A percentile compares a stretch with the other conserved stretches of the same genome.
phyloP scores from a whole-genome alignment of 2,329 filamentous ascomycete genomes.

The Sphaceloma murrayae region DNA sequence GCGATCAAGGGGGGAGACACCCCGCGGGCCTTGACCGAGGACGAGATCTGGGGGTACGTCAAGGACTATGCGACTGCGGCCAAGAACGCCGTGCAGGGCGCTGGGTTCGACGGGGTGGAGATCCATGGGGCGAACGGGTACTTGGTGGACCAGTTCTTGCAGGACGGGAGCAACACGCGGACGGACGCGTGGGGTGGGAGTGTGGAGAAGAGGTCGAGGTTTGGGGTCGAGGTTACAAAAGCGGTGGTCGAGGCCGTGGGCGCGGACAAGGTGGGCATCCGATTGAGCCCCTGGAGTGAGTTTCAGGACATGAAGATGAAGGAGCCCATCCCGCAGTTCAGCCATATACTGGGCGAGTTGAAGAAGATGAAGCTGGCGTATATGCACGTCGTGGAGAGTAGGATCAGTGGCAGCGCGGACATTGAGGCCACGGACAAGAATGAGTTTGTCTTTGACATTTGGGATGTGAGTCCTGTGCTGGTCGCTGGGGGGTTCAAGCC shows the following conservation, averaged over 20 bases:
- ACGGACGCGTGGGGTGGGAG: conserved; percentile 41
- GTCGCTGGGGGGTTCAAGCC: conserved; percentile 36
- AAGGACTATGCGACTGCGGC: conserved; percentile 36
- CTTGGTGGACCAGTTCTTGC: conserved; percentile 56
- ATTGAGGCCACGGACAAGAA: conserved; percentile 33
- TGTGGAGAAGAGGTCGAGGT: conserved; percentile 41
- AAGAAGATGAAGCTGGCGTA: conserved; percentile 49
- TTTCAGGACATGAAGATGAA: conserved; percentile 57
- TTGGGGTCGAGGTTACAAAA: conserved; percentile 45
- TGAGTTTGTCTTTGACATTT: conserved; percentile 39
- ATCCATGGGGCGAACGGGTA: conserved; percentile 43
- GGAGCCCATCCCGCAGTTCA: conserved; percentile 55
- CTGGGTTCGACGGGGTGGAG: conserved; percentile 54
- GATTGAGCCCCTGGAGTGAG: conserved; percentile 50
- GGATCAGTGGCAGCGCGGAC: conserved; percentile 39
- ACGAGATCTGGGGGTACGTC: conserved; percentile 32
- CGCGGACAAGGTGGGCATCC: conserved; percentile 44
- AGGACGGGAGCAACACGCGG: conserved; percentile 46
- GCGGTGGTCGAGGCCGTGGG: conserved; percentile 45
- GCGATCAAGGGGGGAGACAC: conserved; percentile 25
- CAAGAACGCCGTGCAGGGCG: conserved; percentile 36
- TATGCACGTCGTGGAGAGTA: conserved; percentile 52
- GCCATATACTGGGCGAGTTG: conserved; percentile 45
- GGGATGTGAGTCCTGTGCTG: conserved; percentile 38
- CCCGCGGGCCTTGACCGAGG: conserved; percentile 30